Base-by-base conservation (phyloP, 148 eudicot genomes). In the Fagopyrum tataricum region DNA sequence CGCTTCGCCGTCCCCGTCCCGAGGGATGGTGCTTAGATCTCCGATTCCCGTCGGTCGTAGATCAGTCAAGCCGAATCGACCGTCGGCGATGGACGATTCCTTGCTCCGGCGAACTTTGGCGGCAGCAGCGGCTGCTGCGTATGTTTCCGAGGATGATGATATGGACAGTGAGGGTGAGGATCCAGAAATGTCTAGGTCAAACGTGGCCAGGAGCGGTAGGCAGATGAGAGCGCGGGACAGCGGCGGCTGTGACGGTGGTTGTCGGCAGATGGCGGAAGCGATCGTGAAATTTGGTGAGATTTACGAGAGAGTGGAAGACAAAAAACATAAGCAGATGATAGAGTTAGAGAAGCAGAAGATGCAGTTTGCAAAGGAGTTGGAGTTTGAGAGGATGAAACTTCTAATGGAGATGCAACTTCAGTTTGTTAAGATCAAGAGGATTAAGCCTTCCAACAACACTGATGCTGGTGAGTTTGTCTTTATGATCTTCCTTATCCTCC, bases 341-440 rank as follows among this genome's bases (percentile, higher is more conserved):
- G 87, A 84, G 53, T 41, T 88, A 41, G 92, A 88, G 79, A 88
- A 84, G 66, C 88, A 86, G 53, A 86, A 85, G 75, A 82, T 88
- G 92, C 76, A 86, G 70, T 88, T 88, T 76, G 80, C 84, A 2
- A 85, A 85, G 76, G 91, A 85, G 44, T 79, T 88, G 78, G 91
- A 88, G 87, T 82, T 49, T 64, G 84, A 86, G 69, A 86, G 89
- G 82, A 82, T 88, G 78, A 82, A 81, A 78, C 70, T 88, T 51
- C 75, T 88, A 42, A 82, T 85, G 86, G 91, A 85, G 24, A 79
- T 83, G 23, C 87, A 88, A 56, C 77, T 81, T 70, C 80, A 83
- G 73, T 75, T 85, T 6, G 82, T 81, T 8, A 67, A 69, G 73
- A 73, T 79, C 49, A 84, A 85, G 76, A 82, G 84, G 12, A 51